Evolutionary conservation across 306 rosid genomes (phyloP).

Genomic region (Mucuna pruriens): DNA sequence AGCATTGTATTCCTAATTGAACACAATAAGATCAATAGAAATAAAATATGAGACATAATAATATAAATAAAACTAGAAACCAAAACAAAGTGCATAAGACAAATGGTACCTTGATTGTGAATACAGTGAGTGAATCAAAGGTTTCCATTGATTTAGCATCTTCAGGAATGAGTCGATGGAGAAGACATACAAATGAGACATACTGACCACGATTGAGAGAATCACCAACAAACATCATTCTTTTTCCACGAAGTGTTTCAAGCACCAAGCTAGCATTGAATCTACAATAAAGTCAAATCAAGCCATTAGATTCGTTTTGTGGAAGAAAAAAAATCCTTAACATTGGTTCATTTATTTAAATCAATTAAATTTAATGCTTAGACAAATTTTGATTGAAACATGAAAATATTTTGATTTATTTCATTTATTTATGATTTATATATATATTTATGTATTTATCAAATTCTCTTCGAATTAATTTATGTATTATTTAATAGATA

Average conservation of each 20-base stretch:
- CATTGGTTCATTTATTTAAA: neutral
- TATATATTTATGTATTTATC: neutral
- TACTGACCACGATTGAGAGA: slow-evolving; percentile 93
- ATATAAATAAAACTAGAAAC: neutral
- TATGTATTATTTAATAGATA: neutral
- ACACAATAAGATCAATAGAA: neutral
- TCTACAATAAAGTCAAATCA: slow-evolving; percentile 34
- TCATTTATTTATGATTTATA: neutral
- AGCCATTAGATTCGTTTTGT: neutral
- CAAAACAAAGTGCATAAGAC: neutral
- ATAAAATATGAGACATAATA: neutral
- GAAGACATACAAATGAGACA: slow-evolving; percentile 89
- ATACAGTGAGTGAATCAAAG: slow-evolving; percentile 84
- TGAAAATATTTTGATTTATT: neutral
- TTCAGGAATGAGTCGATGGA: slow-evolving; percentile 74
- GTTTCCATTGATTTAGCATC: slow-evolving; percentile 91
- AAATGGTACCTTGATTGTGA: slow-evolving; percentile 73
- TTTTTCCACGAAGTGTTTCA: slow-evolving; percentile 84
- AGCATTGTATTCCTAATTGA: slow-evolving; percentile 73
- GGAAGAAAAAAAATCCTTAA: neutral
- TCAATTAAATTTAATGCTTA: neutral
- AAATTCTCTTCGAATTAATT: neutral
- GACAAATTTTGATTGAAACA: neutral
- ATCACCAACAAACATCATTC: slow-evolving; percentile 96
- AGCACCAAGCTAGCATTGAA: slow-evolving; percentile 88